Evolutionary conservation across 495 filamentous ascomycete species (phyloP), one percentile per base, ranked within the genome.

Genomic region (Aspergillus diversus): DNA sequence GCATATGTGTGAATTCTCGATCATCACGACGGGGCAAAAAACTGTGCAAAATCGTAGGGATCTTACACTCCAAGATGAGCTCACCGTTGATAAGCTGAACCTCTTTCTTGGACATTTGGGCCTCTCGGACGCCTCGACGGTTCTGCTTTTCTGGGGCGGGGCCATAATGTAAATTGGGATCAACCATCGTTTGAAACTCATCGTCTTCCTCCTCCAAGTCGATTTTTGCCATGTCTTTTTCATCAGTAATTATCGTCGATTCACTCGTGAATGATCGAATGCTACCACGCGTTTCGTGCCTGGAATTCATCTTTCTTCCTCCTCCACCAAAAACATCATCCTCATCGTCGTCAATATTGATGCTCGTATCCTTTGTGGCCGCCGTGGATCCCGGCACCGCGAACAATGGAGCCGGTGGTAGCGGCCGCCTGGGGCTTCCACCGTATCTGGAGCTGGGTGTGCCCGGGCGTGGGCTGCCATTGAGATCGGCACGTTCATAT

Each of bases 1-100:
- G 90, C 96, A 98, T 98, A 73, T 99, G 94, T 1, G 96, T 99
- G 73, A 98, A 99, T 74, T 99, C 96, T 53, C 91, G 86, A 64
- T 96, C 93, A 73, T 98, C 92, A 32, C 93, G 84, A 35, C 93
- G 84, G 0, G 96, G 96, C 51, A 98, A 80, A 75, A 98, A 98
- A 69, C 90, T 93, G 81, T 98, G 93, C 8, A 98, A 81, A 67
- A 97, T 99, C 0, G 96, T 97, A 1, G 96, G 96, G 54, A 99
- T 98, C 73, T 98, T 98, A 83, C 96, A 98, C 80, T 99, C 96
- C 16, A 99, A 81, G 58, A 99, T 94, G 39, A 99, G 86, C 76
- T 98, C 93, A 70, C 96, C 96, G 72, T 97, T 97, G 83, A 97
- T 93, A 4, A 99, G 84, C 63, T 90, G 86, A 31, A 99, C 96